These are phyloP conservation scores for Xylariaceae sp. DNA, from an alignment of 2,329 filamentous ascomycete species.

Conservation along the genomic window DNA sequence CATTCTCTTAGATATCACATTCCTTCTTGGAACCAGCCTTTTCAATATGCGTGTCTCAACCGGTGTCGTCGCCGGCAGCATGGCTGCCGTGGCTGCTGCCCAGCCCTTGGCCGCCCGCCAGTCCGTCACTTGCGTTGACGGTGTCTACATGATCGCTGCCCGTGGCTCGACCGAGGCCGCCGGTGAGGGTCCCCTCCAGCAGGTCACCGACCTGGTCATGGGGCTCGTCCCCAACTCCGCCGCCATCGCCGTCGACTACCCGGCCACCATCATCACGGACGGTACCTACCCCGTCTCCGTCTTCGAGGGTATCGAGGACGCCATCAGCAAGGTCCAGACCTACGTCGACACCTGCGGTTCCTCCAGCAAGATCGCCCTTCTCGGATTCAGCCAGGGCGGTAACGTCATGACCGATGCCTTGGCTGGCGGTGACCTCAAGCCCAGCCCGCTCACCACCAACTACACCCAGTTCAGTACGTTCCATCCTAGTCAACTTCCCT, in stretches of 20 bases:
- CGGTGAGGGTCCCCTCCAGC: constrained; percentile 10
- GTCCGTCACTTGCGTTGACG: constrained; percentile 14
- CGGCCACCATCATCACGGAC: constrained; percentile 12
- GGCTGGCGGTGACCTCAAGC: constrained; percentile 17
- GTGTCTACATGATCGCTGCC: constrained; percentile 18
- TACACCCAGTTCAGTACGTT: constrained; percentile 15
- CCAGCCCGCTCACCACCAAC: constrained; percentile 1
- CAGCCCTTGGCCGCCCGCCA: not conserved
- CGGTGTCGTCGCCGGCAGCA: constrained; percentile 1
- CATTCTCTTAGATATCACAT: not conserved
- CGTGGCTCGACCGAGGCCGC: constrained; percentile 14
- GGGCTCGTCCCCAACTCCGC: constrained; percentile 8
- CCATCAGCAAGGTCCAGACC: constrained; percentile 6
- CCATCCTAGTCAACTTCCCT: too few species aligned
- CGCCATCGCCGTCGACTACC: constrained; percentile 17
- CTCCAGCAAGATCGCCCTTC: constrained; percentile 11
- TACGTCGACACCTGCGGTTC: constrained; percentile 15
- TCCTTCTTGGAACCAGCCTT: not conserved
- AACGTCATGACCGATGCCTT: constrained; percentile 17
- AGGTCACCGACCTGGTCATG: constrained; percentile 11
- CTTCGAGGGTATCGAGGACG: constrained; percentile 9
- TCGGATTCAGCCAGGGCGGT: constrained; percentile 18
- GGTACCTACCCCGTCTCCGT: constrained; percentile 15
- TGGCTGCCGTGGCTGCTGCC: constrained; percentile 11
- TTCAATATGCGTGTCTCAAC: not conserved